These are phyloP conservation scores for Populus ilicifolia DNA, from an alignment of 345 rosid genomes.

Conservation along the genomic window DNA sequence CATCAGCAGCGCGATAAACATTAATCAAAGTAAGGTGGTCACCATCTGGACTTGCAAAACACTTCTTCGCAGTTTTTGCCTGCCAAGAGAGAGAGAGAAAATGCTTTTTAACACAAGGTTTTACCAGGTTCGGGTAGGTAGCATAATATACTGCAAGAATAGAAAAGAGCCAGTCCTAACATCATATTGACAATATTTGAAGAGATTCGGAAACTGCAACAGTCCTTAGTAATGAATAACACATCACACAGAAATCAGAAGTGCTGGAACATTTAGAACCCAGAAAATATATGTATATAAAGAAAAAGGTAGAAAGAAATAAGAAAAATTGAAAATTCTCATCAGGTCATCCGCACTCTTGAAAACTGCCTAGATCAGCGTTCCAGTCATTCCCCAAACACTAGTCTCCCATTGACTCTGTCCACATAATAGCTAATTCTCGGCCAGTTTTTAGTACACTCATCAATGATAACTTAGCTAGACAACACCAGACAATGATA, in stretches of 20 bases:
- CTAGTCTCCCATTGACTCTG: background rate
- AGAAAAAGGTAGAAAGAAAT: background rate
- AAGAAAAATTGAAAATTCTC: background rate
- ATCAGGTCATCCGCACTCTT: background rate
- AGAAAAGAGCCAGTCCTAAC: background rate
- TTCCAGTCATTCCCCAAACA: background rate
- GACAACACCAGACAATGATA: background rate
- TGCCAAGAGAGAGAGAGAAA: slow-evolving; percentile 29
- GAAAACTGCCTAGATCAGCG: background rate
- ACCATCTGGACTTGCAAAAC: slow-evolving; percentile 82
- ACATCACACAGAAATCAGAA: too few relatives aligned
- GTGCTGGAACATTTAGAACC: too few relatives aligned
- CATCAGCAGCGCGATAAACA: slow-evolving; percentile 71
- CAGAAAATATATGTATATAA: too few relatives aligned
- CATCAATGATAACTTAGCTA: background rate
- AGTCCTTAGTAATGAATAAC: background rate
- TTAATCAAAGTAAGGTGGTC: slow-evolving; percentile 81
- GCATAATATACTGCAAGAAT: background rate
- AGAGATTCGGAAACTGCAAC: background rate
- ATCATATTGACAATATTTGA: background rate
- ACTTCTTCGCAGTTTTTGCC: slow-evolving; percentile 72
- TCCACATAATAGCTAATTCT: background rate
- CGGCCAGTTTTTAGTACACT: background rate
- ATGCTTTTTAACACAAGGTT: slow-evolving; percentile 3
- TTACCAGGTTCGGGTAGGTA: background rate